phyloP scores from a whole-genome alignment of 306 rosid species.

The Elaeagnus macrophylla region DNA sequence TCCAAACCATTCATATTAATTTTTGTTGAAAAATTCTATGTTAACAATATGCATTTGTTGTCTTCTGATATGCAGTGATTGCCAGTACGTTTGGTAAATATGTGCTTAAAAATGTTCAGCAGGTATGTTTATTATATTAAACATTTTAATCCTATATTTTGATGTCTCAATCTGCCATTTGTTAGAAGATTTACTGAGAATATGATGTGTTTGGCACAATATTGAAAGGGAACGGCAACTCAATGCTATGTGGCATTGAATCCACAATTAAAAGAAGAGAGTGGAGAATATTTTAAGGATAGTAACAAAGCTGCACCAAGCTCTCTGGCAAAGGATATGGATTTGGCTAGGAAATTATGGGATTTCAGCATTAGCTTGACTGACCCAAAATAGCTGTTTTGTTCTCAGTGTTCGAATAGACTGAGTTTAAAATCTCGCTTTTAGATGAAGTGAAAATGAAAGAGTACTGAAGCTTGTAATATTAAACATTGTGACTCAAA shows the following conservation, averaged over 20 bases:
- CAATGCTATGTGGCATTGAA: slow-evolving; percentile 73
- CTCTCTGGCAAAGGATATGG: slow-evolving; percentile 34
- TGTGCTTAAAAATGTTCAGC: slow-evolving; percentile 51
- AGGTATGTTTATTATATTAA: slow-evolving; percentile 33
- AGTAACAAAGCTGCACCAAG: slow-evolving; percentile 41
- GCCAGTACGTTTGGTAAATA: slow-evolving; percentile 29
- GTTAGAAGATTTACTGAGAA: neutral
- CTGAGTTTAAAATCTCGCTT: too few species aligned
- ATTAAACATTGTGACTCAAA: too few species aligned
- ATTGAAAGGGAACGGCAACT: slow-evolving; percentile 76
- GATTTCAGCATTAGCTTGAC: slow-evolving; percentile 52
- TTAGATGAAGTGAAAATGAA: too few species aligned
- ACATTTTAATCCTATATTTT: neutral
- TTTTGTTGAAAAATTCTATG: neutral
- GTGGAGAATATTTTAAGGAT: slow-evolving; percentile 52
- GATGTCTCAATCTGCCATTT: neutral
- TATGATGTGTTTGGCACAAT: neutral
- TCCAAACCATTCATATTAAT: neutral
- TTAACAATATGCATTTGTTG: neutral
- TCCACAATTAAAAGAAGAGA: slow-evolving; percentile 52
- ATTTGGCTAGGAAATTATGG: slow-evolving; percentile 70
- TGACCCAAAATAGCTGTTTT: too few species aligned
- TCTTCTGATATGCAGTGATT: slow-evolving; percentile 40
- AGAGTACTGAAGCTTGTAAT: too few species aligned
- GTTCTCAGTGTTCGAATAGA: too few species aligned